A percentile compares a stretch with the other conserved stretches of the same genome.
Evolutionary conservation across 768 basidiomycete genomes (phyloP).

Genomic region (Boletus speciosus): DNA sequence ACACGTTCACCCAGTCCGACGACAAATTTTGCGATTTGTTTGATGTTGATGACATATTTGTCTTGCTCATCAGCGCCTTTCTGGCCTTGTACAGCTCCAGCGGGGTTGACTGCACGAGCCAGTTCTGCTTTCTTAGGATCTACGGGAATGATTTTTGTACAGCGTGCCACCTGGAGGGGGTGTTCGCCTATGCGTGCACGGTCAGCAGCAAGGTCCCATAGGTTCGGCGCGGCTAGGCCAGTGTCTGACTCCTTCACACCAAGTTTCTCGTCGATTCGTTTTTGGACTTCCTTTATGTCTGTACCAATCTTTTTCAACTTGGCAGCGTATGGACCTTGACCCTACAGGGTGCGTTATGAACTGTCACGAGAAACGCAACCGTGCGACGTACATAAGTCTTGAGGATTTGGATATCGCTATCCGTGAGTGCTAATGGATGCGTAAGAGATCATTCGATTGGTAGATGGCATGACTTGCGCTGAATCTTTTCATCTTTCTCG

Average conservation of each 20-base stretch:
- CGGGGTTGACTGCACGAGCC: conserved; percentile 74
- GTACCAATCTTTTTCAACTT: conserved; percentile 84
- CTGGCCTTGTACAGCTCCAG: conserved; percentile 76
- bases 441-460: conserved; percentile 6
- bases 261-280: conserved; percentile 96
- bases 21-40: conserved; percentile 99
- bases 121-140: conserved; percentile 73
- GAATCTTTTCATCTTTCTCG: conserved; percentile 90
- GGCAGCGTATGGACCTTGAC: conserved; percentile 95
- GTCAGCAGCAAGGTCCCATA: conserved; percentile 97
- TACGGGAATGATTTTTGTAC: conserved; percentile 95
- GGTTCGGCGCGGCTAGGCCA: conserved; percentile 91
- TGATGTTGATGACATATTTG: conserved; percentile 99
- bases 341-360: conserved; percentile 45
- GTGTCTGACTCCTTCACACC: conserved; percentile 99
- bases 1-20: conserved; percentile 96
- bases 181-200: conserved; percentile 89
- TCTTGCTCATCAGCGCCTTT: conserved; percentile 99
- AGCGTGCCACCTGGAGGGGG: conserved; percentile 93
- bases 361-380: background rate
- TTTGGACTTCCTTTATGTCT: conserved; percentile 95
- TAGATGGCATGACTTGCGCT: conserved; percentile 48
- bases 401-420: conserved; percentile 97
- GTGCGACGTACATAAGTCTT: conserved; percentile 82
- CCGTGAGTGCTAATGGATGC: conserved; percentile 72